A percentile compares a stretch with the other conserved stretches of the same genome.
Conservation (phyloP, 176 grass and related monocot genomes). For the Ananas comosus region DNA sequence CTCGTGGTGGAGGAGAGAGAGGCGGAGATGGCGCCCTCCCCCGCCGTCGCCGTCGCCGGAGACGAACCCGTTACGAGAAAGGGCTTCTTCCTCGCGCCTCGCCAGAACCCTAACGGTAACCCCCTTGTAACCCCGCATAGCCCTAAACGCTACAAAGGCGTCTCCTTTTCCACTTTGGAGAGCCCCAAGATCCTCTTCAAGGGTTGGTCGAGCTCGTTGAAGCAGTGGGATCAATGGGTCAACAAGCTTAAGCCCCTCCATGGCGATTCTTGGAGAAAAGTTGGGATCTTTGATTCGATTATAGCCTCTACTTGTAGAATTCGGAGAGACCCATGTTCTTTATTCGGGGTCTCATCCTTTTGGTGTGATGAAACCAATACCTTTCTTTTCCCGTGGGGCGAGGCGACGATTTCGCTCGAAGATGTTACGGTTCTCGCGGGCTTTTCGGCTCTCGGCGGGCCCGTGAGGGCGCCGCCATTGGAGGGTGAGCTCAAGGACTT, state of each 20-base stretch:
- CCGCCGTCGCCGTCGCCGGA: not conserved
- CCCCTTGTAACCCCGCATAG: not conserved
- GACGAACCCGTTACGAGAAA: constrained; percentile 10
- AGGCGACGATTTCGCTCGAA: constrained; percentile 68
- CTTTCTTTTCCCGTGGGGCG: constrained; percentile 85
- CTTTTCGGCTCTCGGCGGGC: constrained; percentile 36
- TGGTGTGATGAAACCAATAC: constrained; percentile 54
- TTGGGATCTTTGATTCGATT: constrained; percentile 63
- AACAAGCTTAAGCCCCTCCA: constrained; percentile 57
- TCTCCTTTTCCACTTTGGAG: constrained; percentile 20
- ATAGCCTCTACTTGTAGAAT: constrained; percentile 51
- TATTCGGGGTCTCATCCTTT: constrained; percentile 52
- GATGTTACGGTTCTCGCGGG: constrained; percentile 57
- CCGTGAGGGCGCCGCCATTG: constrained; percentile 41
- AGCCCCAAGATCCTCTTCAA: constrained; percentile 59
- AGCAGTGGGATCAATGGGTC: constrained; percentile 74
- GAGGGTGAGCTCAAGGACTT: constrained; percentile 40
- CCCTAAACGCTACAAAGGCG: constrained; percentile 18
- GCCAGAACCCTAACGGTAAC: not conserved
- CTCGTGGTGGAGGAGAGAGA: constrained; percentile 17
- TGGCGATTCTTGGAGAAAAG: constrained; percentile 39
- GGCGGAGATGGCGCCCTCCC: not conserved
- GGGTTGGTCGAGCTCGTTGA: constrained; percentile 54
- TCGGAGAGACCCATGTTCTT: constrained; percentile 34
- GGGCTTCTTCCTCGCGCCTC: constrained; percentile 33